These are phyloP conservation scores for Salix dunnii DNA, from an alignment of 345 rosid species.

Conservation along the genomic window DNA sequence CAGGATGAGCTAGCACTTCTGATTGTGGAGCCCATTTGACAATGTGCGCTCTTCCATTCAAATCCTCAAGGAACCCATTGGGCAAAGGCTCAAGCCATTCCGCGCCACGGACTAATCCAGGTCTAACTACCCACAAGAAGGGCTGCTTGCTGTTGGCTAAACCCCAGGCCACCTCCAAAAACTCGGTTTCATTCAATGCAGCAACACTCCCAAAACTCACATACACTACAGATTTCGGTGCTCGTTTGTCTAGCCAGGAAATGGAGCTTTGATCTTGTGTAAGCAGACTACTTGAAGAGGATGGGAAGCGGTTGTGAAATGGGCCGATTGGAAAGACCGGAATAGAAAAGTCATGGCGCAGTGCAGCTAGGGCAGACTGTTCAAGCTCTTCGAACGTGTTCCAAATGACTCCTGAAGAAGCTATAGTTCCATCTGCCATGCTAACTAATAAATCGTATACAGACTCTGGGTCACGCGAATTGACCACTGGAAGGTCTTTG, in stretches of 20 bases:
- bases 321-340: conserved; percentile 44
- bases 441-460: conserved; percentile 8
- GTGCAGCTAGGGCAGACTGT: conserved; percentile 5
- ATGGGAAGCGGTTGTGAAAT: conserved; percentile 33
- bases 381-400: conserved; percentile 38
- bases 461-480: conserved; percentile 19
- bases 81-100: conserved; percentile 8
- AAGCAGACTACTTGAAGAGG: conserved; percentile 27
- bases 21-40: conserved; percentile 18
- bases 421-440: conserved; percentile 14
- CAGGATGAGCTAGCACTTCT: conserved; percentile 10
- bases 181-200: conserved; percentile 14
- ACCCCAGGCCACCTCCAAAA: conserved; percentile 17
- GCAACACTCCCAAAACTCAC: conserved; percentile 49
- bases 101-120: conserved; percentile 9
- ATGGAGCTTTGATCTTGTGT: conserved; percentile 30
- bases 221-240: conserved; percentile 33
- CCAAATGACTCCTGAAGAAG: conserved; percentile 32
- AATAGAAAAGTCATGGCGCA: conserved; percentile 4
- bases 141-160: conserved; percentile 13
- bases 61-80: background rate
- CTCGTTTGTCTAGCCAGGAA: conserved; percentile 39
- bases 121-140: conserved; percentile 12
- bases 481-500: conserved; percentile 36
- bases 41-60: conserved; percentile 8